These are phyloP conservation scores for Holtermannia corniformis DNA, from an alignment of 768 basidiomycete species.

Conservation along the genomic window DNA sequence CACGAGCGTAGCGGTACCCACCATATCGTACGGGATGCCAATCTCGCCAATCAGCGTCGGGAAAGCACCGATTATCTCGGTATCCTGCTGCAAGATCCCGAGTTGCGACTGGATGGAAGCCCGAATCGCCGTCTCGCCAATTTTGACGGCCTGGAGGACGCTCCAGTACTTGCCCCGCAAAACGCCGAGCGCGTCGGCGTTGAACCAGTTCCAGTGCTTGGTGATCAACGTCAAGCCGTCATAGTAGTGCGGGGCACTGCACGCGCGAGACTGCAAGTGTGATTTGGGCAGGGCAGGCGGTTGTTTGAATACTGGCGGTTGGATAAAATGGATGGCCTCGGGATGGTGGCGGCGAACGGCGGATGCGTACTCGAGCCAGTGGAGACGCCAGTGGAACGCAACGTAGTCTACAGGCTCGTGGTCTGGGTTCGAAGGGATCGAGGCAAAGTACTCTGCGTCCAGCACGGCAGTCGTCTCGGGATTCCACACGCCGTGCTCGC, in stretches of 20 bases:
- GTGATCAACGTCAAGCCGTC: slow-evolving; percentile 42
- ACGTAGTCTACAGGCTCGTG: slow-evolving; percentile 19
- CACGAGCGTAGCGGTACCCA: slow-evolving; percentile 7
- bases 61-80: slow-evolving; percentile 54
- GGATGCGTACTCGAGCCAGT: slow-evolving; percentile 28
- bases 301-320: slow-evolving; percentile 34
- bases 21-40: slow-evolving; percentile 40
- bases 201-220: slow-evolving; percentile 42
- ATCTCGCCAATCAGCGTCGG: slow-evolving; percentile 95
- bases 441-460: slow-evolving; percentile 29
- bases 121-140: slow-evolving; percentile 77
- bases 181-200: slow-evolving; percentile 89
- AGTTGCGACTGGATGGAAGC: slow-evolving; percentile 74
- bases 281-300: slow-evolving; percentile 31
- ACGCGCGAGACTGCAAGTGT: slow-evolving; percentile 25
- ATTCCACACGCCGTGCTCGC: slow-evolving; percentile 41
- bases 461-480: slow-evolving; percentile 15
- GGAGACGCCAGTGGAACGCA: slow-evolving; percentile 28
- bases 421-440: slow-evolving; percentile 10
- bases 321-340: slow-evolving; percentile 38
- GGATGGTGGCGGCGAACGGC: slow-evolving; percentile 27
- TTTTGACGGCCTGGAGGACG: slow-evolving; percentile 57
- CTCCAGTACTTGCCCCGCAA: slow-evolving; percentile 52
- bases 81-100: slow-evolving; percentile 64
- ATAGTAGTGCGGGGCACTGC: slow-evolving; percentile 35